Evolutionary conservation across 768 basidiomycete species (phyloP).

Genomic region (Mycena olivaceomarginata): DNA sequence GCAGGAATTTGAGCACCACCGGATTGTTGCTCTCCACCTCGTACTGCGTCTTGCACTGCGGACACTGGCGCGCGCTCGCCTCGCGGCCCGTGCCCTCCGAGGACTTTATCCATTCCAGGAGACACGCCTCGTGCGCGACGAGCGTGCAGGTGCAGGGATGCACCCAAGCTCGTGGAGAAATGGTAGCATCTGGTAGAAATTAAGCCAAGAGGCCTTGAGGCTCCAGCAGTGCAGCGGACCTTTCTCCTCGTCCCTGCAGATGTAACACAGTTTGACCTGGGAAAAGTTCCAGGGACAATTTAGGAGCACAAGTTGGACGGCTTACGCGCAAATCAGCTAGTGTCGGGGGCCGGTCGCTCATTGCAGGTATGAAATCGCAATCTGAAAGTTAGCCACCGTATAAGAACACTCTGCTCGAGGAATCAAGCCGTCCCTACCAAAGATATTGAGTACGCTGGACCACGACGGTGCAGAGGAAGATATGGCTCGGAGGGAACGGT

Average conservation of each 20-base stretch:
- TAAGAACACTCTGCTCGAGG: too few relatives aligned
- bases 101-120: slow-evolving; percentile 87
- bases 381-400: too few relatives aligned
- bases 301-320: neutral
- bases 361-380: neutral
- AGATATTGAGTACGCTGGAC: too few relatives aligned
- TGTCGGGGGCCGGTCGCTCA: slow-evolving; percentile 42
- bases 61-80: slow-evolving; percentile 85
- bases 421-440: too few relatives aligned
- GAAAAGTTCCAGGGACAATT: neutral
- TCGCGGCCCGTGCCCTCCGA: slow-evolving; percentile 77
- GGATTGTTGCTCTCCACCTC: slow-evolving; percentile 82
- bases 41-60: slow-evolving; percentile 83
- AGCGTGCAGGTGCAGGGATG: slow-evolving; percentile 90
- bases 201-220: neutral
- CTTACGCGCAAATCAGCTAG: slow-evolving; percentile 41
- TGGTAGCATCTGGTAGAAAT: slow-evolving; percentile 60
- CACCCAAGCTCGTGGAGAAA: slow-evolving; percentile 77
- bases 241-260: slow-evolving; percentile 75
- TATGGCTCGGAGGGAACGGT: too few relatives aligned
- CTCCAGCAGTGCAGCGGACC: slow-evolving; percentile 5
- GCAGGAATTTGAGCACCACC: slow-evolving; percentile 66
- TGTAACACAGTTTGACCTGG: slow-evolving; percentile 88
- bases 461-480: too few relatives aligned
- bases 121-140: slow-evolving; percentile 87